A percentile compares a stretch with the other conserved stretches of the same genome.
phyloP scores from a whole-genome alignment of 495 filamentous ascomycete genomes.

The Aspergillus heteromorphus region DNA sequence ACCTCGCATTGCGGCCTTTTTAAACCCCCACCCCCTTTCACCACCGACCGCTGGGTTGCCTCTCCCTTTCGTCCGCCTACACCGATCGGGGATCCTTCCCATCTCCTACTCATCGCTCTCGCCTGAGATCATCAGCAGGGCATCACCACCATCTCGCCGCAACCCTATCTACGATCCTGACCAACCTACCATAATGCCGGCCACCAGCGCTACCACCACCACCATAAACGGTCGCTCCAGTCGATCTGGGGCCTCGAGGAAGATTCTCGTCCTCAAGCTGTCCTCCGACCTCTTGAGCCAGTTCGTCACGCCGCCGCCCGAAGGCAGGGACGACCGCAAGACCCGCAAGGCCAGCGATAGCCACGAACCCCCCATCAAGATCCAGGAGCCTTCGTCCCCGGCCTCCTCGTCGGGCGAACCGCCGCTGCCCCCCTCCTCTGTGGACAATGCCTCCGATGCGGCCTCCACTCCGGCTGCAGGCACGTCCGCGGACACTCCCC shows the following conservation, averaged over 20 bases:
- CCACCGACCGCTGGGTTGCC: not conserved
- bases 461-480: constrained; percentile 46
- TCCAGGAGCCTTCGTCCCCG: constrained; percentile 42
- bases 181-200: constrained; percentile 25
- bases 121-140: not conserved
- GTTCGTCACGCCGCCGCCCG: constrained; percentile 33
- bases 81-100: not conserved
- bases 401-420: constrained; percentile 47
- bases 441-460: constrained; percentile 50
- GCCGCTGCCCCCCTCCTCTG: constrained; percentile 45
- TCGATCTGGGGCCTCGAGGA: constrained; percentile 32
- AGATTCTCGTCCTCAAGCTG: constrained; percentile 51
- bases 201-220: constrained; percentile 21
- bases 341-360: constrained; percentile 29
- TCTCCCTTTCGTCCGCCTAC: not conserved
- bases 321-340: constrained; percentile 22
- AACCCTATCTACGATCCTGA: not conserved
- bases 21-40: not conserved
- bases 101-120: not conserved
- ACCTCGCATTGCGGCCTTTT: not conserved
- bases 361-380: constrained; percentile 36
- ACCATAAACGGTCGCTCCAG: constrained; percentile 35
- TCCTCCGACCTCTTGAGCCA: constrained; percentile 39
- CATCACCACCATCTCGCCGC: not conserved
- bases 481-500: constrained; percentile 50